Evolutionary conservation across 2,329 filamentous ascomycete species (phyloP), one percentile per base, ranked within the genome.

Genomic region (Lasiodiplodia citricola): DNA sequence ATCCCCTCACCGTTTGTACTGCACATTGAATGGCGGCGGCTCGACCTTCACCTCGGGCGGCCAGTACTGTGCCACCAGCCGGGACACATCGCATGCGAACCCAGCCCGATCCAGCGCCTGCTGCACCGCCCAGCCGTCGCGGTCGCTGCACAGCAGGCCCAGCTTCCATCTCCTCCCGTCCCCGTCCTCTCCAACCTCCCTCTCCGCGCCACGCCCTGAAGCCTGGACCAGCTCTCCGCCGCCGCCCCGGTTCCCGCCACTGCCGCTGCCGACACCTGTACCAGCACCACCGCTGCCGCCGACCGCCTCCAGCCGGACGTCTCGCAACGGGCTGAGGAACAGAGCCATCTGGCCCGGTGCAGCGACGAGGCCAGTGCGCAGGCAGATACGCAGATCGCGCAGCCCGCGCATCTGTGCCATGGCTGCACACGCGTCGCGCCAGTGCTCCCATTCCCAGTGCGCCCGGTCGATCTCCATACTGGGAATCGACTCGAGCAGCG

Each of bases 381-480:
- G 23, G 51, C 63, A 55, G 21, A 66, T 28, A 8, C 63, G 50
- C 14, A 66, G 51, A 14, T 66, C 63, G 25, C 63, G 63, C 16
- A 66, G 35, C 18, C 38, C 38, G 50, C 37, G 63, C 63, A 66
- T 66, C 23, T 41, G 21, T 4, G 50, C 21, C 13, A 64, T 14
- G 25, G 51, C 63, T 21, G 21, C 7, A 37, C 63, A 56, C 6
- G 51, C 63, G 52, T 44, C 50, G 52, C 50, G 31, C 63, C 63
- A 66, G 41, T 64, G 60, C 60, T 52, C 47, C 60, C 60, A 64
- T 16, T 64, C 60, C 60, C 47, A 52, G 47, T 64, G 44, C 28
- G 60, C 60, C 11, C 60, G 44, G 31, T 64, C 47, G 60, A 64
- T 64, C 31, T 64, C 60, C 44, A 52, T 52, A 28, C 38, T 52